A percentile compares a stretch with the other conserved stretches of the same genome.
Conservation (phyloP, 2,329 filamentous ascomycete species). For the Furcasterigmium furcatum region DNA sequence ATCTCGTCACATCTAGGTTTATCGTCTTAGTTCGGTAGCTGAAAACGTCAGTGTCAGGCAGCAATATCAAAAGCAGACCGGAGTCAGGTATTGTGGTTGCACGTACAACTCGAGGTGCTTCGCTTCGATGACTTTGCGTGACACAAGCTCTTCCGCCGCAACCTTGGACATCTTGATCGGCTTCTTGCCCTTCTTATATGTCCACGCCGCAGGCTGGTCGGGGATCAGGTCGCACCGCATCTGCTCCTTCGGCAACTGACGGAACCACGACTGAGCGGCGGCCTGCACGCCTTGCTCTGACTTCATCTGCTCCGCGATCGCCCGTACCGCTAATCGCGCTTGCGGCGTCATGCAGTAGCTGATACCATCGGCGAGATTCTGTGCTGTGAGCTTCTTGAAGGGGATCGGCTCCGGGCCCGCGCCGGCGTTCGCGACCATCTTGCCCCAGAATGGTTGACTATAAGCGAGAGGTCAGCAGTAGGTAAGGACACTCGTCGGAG, state of each 20-base stretch:
- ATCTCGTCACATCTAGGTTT: conserved; percentile 22
- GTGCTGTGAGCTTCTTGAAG: conserved; percentile 25
- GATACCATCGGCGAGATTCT: conserved; percentile 31
- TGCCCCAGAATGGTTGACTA: conserved; percentile 35
- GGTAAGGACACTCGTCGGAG: conserved; percentile 30
- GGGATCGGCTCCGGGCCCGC: conserved; percentile 34
- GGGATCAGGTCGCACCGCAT: conserved; percentile 6
- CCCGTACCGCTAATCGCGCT: background rate
- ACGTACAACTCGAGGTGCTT: conserved; percentile 4
- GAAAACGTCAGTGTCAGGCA: background rate
- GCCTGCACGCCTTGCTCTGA: conserved; percentile 1
- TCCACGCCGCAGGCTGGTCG: conserved; percentile 4
- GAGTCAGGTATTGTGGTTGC: background rate
- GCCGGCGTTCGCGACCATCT: conserved; percentile 32
- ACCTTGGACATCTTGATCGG: conserved; percentile 4
- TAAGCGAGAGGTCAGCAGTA: conserved; percentile 20
- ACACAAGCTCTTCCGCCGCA: background rate
- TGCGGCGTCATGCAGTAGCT: conserved; percentile 23
- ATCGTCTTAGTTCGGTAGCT: conserved; percentile 15
- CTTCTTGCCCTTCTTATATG: conserved; percentile 1
- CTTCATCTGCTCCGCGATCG: conserved; percentile 3
- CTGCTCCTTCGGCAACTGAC: conserved; percentile 1
- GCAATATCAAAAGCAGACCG: too few relatives aligned
- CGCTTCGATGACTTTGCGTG: background rate
- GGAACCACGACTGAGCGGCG: conserved; percentile 1